Evolutionary conservation across 768 basidiomycete species (phyloP).

Genomic region (Tulasnella sp.): DNA sequence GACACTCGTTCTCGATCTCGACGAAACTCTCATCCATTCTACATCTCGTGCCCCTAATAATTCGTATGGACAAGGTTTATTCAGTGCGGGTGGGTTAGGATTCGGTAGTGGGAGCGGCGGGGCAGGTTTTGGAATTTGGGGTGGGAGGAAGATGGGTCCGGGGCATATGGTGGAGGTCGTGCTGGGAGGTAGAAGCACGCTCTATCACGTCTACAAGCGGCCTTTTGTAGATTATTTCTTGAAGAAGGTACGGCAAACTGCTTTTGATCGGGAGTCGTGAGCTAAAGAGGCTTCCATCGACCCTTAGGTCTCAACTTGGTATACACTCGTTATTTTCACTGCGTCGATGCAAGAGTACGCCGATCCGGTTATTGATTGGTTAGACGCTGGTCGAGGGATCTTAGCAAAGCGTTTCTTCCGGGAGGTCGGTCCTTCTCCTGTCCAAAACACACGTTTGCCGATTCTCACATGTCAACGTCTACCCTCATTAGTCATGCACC

Average conservation of each 20-base stretch:
- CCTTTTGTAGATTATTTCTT: slow-evolving; percentile 95
- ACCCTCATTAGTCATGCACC: slow-evolving; percentile 63
- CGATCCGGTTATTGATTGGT: slow-evolving; percentile 98
- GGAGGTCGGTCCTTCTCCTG: slow-evolving; percentile 49
- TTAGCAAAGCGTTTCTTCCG: slow-evolving; percentile 82
- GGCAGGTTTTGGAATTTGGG: slow-evolving; percentile 25
- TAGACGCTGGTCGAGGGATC: slow-evolving; percentile 89
- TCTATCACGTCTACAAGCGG: slow-evolving; percentile 97
- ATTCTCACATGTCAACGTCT: neutral
- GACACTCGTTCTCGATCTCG: slow-evolving; percentile 92
- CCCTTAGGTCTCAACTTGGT: slow-evolving; percentile 90
- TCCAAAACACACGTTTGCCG: neutral
- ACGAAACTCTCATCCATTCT: slow-evolving; percentile 97
- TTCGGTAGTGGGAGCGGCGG: slow-evolving; percentile 35
- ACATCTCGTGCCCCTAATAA: slow-evolving; percentile 59
- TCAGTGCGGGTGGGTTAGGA: slow-evolving; percentile 34
- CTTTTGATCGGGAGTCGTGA: neutral
- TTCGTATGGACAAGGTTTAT: slow-evolving; percentile 43
- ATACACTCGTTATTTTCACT: slow-evolving; percentile 96
- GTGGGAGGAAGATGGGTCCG: slow-evolving; percentile 39
- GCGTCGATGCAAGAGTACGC: slow-evolving; percentile 99
- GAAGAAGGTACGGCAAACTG: slow-evolving; percentile 47
- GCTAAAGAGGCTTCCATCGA: neutral
- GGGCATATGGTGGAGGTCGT: slow-evolving; percentile 91
- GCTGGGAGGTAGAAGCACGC: slow-evolving; percentile 72